A percentile compares a stretch with the other conserved stretches of the same genome.
phyloP scores from a whole-genome alignment of 2,329 filamentous ascomycete genomes.

The Thelonectria discophora region DNA sequence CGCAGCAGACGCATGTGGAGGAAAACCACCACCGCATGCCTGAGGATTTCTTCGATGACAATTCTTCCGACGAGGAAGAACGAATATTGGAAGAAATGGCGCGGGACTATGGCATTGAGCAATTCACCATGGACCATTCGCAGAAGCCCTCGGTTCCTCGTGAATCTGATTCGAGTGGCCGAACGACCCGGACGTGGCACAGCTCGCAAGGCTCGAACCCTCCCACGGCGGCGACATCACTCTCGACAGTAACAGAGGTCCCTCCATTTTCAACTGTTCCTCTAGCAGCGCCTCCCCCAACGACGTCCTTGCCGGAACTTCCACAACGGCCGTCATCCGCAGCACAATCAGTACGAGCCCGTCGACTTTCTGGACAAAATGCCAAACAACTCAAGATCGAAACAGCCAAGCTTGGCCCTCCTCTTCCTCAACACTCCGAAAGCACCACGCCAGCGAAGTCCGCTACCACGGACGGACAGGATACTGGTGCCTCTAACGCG shows the following conservation, averaged over 20 bases:
- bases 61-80: slow-evolving; percentile 77
- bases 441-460: slow-evolving; percentile 26
- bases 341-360: slow-evolving; percentile 70
- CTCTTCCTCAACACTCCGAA: slow-evolving; percentile 30
- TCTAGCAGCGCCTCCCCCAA: slow-evolving; percentile 58
- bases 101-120: slow-evolving; percentile 80
- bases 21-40: slow-evolving; percentile 36
- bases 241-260: slow-evolving; percentile 75
- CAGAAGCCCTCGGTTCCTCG: slow-evolving; percentile 72
- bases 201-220: slow-evolving; percentile 80
- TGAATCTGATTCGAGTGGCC: slow-evolving; percentile 82
- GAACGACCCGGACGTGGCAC: slow-evolving; percentile 82
- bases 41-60: slow-evolving; percentile 70
- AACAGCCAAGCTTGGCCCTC: slow-evolving; percentile 58
- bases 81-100: slow-evolving; percentile 88
- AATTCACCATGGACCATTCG: slow-evolving; percentile 71
- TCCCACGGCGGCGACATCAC: slow-evolving; percentile 49
- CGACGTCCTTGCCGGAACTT: slow-evolving; percentile 56
- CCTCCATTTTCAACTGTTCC: slow-evolving; percentile 33
- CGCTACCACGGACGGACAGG: slow-evolving; percentile 22
- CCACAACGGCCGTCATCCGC: slow-evolving; percentile 47
- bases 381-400: slow-evolving; percentile 89
- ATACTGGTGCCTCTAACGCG: slow-evolving; percentile 14
- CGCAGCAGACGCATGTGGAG: slow-evolving; percentile 42
- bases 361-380: slow-evolving; percentile 83